Conservation (phyloP, 306 rosid genomes). For the Cicer bijugum region DNA sequence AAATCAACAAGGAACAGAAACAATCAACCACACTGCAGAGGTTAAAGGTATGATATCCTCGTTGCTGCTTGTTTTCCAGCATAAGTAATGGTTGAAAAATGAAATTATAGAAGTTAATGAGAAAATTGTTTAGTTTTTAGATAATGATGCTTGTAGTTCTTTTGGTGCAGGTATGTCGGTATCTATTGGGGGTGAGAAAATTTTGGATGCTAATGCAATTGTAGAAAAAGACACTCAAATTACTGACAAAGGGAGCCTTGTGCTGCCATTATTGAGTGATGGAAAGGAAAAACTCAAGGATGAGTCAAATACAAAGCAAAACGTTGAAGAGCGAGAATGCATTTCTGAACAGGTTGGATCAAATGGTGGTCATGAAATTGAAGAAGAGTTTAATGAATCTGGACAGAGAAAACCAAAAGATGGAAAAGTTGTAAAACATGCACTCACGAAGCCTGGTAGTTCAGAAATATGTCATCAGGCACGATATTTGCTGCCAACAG, state of each 20-base stretch:
- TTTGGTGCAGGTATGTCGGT: conserved; percentile 35
- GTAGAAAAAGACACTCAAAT: conserved; percentile 40
- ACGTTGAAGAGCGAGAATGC: conserved; percentile 47
- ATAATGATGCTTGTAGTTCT: conserved; percentile 39
- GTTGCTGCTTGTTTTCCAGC: conserved; percentile 21
- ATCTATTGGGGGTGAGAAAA: conserved; percentile 7
- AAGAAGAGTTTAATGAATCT: conserved; percentile 50
- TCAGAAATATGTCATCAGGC: conserved; percentile 48
- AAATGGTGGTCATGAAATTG: conserved; percentile 59
- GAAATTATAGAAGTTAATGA: conserved; percentile 37
- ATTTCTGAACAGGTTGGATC: conserved; percentile 50
- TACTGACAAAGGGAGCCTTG: conserved; percentile 42
- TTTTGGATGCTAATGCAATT: conserved; percentile 24
- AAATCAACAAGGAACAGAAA: conserved; percentile 27
- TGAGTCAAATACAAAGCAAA: conserved; percentile 47
- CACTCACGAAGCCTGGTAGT: conserved; percentile 44
- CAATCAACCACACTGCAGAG: conserved; percentile 10
- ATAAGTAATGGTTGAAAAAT: conserved; percentile 38
- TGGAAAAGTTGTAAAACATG: conserved; percentile 44
- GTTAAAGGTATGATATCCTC: conserved; percentile 45
- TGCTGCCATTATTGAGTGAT: conserved; percentile 28
- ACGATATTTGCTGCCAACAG: conserved; percentile 61
- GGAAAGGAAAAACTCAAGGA: conserved; percentile 44
- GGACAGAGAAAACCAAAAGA: conserved; percentile 45
- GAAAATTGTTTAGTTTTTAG: conserved; percentile 34